Evolutionary conservation across 495 filamentous ascomycete genomes (phyloP).

Genomic region (Penicillium paxilli): DNA sequence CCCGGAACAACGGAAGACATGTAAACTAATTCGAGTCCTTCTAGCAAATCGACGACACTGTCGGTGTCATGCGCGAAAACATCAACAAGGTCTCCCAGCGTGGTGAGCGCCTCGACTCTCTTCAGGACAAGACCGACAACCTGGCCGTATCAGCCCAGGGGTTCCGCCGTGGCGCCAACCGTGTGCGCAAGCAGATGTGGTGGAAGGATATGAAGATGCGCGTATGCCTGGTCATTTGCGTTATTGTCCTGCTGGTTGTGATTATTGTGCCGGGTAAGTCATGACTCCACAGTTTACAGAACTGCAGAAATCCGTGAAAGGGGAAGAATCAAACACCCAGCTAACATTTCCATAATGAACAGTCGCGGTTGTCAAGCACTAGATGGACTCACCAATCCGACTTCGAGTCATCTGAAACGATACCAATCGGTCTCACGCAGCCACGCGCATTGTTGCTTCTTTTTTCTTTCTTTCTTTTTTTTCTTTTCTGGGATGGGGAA

Average conservation of each 20-base stretch:
- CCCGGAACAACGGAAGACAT: background rate
- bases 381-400: conserved; percentile 8
- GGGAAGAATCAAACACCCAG: background rate
- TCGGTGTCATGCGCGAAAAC: conserved; percentile 91
- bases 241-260: conserved; percentile 84
- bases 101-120: conserved; percentile 82
- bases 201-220: conserved; percentile 99
- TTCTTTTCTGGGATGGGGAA: too few species aligned
- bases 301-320: background rate
- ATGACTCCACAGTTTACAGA: background rate
- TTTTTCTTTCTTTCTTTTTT: too few species aligned
- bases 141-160: conserved; percentile 85
- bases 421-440: conserved; percentile 10
- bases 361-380: conserved; percentile 35
- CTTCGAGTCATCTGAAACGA: background rate
- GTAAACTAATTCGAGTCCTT: conserved; percentile 16
- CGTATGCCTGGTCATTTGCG: conserved; percentile 86
- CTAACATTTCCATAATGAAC: conserved; percentile 3
- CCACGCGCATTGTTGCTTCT: conserved; percentile 25
- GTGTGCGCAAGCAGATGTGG: conserved; percentile 93
- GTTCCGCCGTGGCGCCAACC: conserved; percentile 93
- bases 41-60: conserved; percentile 95
- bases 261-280: conserved; percentile 87
- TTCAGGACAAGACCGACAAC: conserved; percentile 96
- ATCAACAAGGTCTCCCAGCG: conserved; percentile 91